Evolutionary conservation across 257 asterid species (phyloP).

Genomic region (Paraleonurus japonicus): DNA sequence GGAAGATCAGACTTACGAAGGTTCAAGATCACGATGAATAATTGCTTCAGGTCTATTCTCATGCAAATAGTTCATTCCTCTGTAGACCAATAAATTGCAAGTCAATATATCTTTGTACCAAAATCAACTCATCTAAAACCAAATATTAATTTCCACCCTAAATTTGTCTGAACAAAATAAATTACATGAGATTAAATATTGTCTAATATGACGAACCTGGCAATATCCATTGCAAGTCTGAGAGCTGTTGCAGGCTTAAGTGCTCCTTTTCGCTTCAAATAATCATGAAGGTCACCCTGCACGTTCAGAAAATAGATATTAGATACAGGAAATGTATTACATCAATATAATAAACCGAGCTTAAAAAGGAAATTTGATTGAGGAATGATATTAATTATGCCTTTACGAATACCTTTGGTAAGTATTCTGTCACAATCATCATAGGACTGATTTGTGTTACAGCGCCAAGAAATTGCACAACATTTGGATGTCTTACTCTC

Average conservation of each 20-base stretch:
- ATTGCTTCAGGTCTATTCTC: constrained; percentile 80
- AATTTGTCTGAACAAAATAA: not conserved
- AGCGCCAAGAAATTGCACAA: constrained; percentile 97
- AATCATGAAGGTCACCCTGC: constrained; percentile 86
- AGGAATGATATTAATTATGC: not conserved
- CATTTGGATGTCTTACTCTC: constrained; percentile 93
- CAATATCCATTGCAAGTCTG: constrained; percentile 92
- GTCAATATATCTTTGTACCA: too few relatives aligned
- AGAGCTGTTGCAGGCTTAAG: constrained; percentile 86
- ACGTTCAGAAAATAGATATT: constrained; percentile 4
- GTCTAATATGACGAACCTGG: constrained; percentile 51
- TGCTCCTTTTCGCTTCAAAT: constrained; percentile 61
- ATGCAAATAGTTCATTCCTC: constrained; percentile 96
- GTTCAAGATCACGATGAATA: constrained; percentile 93
- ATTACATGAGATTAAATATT: not conserved
- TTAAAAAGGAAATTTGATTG: not conserved
- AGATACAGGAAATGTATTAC: constrained; percentile 10
- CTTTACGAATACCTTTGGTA: constrained; percentile 64
- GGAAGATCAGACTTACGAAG: constrained; percentile 65
- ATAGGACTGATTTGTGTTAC: constrained; percentile 96
- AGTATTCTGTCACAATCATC: constrained; percentile 98
- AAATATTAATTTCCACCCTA: not conserved
- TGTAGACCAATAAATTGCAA: constrained; percentile 42
- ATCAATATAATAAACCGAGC: not conserved
- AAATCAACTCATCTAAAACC: not conserved